Conservation (phyloP, 2,329 filamentous ascomycete genomes). For the Proliferodiscus dingleyae region DNA sequence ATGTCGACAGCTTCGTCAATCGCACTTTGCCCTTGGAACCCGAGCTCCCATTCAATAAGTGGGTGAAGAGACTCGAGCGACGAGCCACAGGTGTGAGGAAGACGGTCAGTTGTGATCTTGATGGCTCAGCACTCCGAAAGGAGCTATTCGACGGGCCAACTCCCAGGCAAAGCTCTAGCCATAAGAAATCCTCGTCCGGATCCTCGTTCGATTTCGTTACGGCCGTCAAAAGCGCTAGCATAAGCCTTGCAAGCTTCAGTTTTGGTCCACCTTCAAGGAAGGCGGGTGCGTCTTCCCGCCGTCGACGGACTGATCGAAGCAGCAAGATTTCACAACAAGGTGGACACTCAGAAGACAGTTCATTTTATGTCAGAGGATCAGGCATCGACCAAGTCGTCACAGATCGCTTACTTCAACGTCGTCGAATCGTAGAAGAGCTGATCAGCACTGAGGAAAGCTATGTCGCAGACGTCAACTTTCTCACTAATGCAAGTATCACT, state of each 20-base stretch:
- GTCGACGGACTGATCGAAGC: constrained; percentile 57
- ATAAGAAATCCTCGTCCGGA: constrained; percentile 60
- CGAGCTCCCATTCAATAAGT: constrained; percentile 58
- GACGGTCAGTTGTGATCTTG: constrained; percentile 31
- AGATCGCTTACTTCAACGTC: constrained; percentile 67
- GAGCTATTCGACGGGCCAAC: constrained; percentile 31
- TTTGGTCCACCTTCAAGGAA: constrained; percentile 56
- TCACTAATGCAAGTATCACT: constrained; percentile 68
- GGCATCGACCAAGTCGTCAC: constrained; percentile 63
- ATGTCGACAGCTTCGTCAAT: constrained; percentile 13
- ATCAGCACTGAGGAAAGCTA: constrained; percentile 85
- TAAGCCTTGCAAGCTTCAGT: constrained; percentile 71
- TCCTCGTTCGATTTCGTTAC: constrained; percentile 77
- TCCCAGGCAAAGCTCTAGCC: constrained; percentile 34
- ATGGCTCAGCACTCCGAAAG: constrained; percentile 14
- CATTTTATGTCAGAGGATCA: constrained; percentile 50
- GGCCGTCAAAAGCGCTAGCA: constrained; percentile 74
- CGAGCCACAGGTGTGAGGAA: constrained; percentile 44
- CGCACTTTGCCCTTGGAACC: constrained; percentile 10
- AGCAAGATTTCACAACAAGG: constrained; percentile 55
- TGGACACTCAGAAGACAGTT: constrained; percentile 63
- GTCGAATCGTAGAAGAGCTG: constrained; percentile 78
- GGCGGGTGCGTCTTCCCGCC: constrained; percentile 46
- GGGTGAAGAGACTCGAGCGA: constrained; percentile 66
- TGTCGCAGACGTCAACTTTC: constrained; percentile 77